Percentiles rank a stretch among this genome's conserved stretches.
These are phyloP conservation scores for Aspergillus nidulans DNA, from an alignment of 495 filamentous ascomycete species.

Conservation along the genomic window DNA sequence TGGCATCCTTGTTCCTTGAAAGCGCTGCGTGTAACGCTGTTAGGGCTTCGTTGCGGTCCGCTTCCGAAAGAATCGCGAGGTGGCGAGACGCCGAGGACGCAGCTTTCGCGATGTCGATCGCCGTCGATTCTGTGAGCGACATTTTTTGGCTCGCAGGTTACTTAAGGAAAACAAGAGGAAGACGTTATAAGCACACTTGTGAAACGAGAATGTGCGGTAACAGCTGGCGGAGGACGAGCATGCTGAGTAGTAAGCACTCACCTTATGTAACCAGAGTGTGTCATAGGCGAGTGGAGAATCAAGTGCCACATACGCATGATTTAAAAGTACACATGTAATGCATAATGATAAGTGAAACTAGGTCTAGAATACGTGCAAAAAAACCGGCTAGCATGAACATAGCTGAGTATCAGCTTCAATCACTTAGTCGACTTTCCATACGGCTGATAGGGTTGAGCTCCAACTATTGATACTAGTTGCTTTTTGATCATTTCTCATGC, in stretches of 20 bases:
- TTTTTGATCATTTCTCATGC: no score
- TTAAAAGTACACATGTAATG: no score
- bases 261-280: background rate
- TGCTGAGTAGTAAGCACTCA: background rate
- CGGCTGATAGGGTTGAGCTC: no score
- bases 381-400: no score
- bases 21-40: conserved; percentile 75
- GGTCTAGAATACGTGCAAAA: no score
- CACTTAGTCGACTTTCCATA: no score
- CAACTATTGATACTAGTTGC: no score
- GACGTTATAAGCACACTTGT: no score
- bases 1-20: conserved; percentile 58
- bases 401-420: no score
- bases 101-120: conserved; percentile 59
- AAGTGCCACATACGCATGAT: background rate
- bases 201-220: background rate
- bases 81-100: conserved; percentile 68
- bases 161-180: no score
- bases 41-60: conserved; percentile 75
- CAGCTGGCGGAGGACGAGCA: background rate
- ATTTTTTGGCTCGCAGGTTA: conserved; percentile 48
- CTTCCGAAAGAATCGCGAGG: conserved; percentile 59
- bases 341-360: no score
- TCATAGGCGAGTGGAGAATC: background rate
- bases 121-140: conserved; percentile 72